A percentile compares a stretch with the other conserved stretches of the same genome.
phyloP scores from a whole-genome alignment of 140 eudicot species.

The Stevia rebaudiana region DNA sequence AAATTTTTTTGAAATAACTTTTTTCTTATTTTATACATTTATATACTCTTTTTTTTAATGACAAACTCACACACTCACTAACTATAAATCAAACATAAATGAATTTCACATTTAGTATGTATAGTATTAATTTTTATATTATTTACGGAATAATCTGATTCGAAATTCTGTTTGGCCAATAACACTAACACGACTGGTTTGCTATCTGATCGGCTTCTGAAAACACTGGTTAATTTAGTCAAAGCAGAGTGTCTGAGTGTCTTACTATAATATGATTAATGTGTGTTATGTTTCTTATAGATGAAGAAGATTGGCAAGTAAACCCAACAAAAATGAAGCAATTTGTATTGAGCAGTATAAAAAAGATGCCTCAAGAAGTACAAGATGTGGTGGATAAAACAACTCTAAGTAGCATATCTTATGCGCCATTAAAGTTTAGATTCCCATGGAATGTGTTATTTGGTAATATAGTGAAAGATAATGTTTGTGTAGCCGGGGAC shows the following conservation, averaged over 20 bases:
- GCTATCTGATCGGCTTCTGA: too few relatives aligned
- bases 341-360: slow-evolving; percentile 45
- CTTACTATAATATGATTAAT: not conserved
- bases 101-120: too few relatives aligned
- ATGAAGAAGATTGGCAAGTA: slow-evolving; percentile 37
- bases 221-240: too few relatives aligned
- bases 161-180: too few relatives aligned
- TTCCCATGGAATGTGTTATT: slow-evolving; percentile 57
- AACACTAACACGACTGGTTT: too few relatives aligned
- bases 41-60: too few relatives aligned
- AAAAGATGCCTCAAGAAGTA: slow-evolving; percentile 37
- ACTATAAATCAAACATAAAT: too few relatives aligned
- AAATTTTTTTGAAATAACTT: too few relatives aligned
- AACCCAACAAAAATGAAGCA: slow-evolving; percentile 68
- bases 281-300: slow-evolving; percentile 18
- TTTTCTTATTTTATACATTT: too few relatives aligned
- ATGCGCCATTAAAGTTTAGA: slow-evolving; percentile 41
- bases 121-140: too few relatives aligned
- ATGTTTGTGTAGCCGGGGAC: slow-evolving; percentile 78
- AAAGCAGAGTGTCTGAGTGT: not conserved
- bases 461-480: slow-evolving; percentile 44
- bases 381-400: slow-evolving; percentile 49
- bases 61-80: too few relatives aligned
- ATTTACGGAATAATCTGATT: too few relatives aligned
- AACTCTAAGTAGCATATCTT: slow-evolving; percentile 30